Conservation (phyloP, 164 flowering plant genomes). For the Vitis amurensis region DNA sequence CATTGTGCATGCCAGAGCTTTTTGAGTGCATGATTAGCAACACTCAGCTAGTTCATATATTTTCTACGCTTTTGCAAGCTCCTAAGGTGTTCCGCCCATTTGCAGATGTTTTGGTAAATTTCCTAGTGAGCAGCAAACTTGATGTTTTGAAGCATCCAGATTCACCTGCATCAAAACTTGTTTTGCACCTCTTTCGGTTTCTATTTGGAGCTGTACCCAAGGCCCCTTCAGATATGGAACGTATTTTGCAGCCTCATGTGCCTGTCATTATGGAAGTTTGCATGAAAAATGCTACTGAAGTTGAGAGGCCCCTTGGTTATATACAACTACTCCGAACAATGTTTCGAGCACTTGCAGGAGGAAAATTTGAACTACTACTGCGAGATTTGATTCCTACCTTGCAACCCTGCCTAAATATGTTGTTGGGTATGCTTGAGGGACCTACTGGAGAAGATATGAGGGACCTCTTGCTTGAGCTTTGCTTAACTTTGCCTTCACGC, state of each 20-base stretch:
- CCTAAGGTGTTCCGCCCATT: slow-evolving; percentile 88
- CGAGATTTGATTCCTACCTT: slow-evolving; percentile 76
- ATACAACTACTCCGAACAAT: slow-evolving; percentile 90
- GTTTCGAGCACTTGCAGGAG: slow-evolving; percentile 91
- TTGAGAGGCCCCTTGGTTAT: slow-evolving; percentile 92
- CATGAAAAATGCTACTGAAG: slow-evolving; percentile 87
- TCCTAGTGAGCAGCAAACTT: slow-evolving; percentile 90
- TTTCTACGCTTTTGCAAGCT: slow-evolving; percentile 77
- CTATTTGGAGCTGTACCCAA: slow-evolving; percentile 88
- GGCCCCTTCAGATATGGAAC: slow-evolving; percentile 90
- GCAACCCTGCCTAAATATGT: slow-evolving; percentile 92
- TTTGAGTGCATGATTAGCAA: slow-evolving; percentile 95
- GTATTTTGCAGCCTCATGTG: slow-evolving; percentile 93
- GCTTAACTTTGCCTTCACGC: slow-evolving; percentile 92
- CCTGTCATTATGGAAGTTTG: slow-evolving; percentile 90
- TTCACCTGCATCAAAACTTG: slow-evolving; percentile 81
- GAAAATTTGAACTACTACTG: slow-evolving; percentile 85
- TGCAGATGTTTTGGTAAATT: slow-evolving; percentile 92
- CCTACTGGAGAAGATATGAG: slow-evolving; percentile 93
- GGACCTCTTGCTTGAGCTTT: slow-evolving; percentile 90
- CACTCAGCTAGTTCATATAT: slow-evolving; percentile 82
- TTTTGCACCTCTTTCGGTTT: slow-evolving; percentile 87
- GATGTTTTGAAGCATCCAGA: slow-evolving; percentile 91
- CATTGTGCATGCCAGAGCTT: slow-evolving; percentile 94
- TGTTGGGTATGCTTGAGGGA: slow-evolving; percentile 93